These are phyloP conservation scores for Murraya paniculata DNA, from an alignment of 345 rosid genomes.

Conservation along the genomic window DNA sequence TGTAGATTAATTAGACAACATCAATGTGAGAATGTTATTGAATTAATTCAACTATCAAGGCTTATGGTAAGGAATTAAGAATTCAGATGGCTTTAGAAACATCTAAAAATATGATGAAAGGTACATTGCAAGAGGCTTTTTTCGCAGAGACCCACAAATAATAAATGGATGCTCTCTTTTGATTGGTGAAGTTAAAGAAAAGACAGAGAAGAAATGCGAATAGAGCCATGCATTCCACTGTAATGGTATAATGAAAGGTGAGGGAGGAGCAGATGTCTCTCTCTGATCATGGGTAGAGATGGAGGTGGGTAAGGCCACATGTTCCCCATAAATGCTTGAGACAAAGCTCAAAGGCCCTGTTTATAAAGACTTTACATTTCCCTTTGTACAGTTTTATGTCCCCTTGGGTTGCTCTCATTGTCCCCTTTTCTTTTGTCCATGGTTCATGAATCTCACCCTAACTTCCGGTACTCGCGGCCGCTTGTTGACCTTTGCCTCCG, in stretches of 20 bases:
- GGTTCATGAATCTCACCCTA: slow-evolving; percentile 31
- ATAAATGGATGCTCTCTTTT: neutral
- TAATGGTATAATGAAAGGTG: slow-evolving; percentile 1
- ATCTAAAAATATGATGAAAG: no score
- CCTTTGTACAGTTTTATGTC: slow-evolving; percentile 47
- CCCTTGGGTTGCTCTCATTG: slow-evolving; percentile 40
- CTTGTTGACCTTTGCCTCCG: slow-evolving; percentile 33
- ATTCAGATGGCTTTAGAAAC: no score
- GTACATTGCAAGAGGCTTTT: no score
- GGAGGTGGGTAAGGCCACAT: slow-evolving; percentile 43
- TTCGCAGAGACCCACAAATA: neutral
- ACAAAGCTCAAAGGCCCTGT: slow-evolving; percentile 28
- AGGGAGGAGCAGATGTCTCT: neutral
- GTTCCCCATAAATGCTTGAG: slow-evolving; percentile 48
- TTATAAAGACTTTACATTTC: slow-evolving; percentile 15
- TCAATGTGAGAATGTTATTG: no score
- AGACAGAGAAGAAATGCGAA: neutral
- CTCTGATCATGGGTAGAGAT: slow-evolving; percentile 20
- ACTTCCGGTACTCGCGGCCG: slow-evolving; percentile 31
- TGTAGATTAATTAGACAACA: no score
- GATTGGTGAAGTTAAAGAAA: neutral
- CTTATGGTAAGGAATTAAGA: no score
- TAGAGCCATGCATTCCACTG: neutral
- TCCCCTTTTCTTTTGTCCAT: slow-evolving; percentile 34
- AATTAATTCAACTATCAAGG: no score